A percentile compares a stretch with the other conserved stretches of the same genome.
Evolutionary conservation across 768 basidiomycete genomes (phyloP).

Genomic region (Termitomyces sp.): DNA sequence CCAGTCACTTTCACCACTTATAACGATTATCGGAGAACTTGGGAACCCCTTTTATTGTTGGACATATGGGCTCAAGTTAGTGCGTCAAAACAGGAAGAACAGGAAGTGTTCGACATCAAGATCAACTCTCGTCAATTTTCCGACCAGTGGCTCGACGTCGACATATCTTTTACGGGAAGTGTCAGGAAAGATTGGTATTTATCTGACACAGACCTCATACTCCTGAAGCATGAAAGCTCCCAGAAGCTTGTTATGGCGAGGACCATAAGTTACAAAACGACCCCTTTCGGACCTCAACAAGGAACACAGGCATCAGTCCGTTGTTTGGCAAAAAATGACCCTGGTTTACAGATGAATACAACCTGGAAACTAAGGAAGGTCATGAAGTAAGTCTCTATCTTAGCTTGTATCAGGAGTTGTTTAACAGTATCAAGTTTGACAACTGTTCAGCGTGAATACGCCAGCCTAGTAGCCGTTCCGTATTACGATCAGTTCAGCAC

Average conservation of each 20-base stretch:
- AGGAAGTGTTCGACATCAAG: conserved; percentile 52
- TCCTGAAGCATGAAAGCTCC: conserved; percentile 57
- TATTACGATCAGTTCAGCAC: conserved; percentile 74
- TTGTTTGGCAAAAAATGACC: conserved; percentile 45
- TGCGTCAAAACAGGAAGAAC: conserved; percentile 66
- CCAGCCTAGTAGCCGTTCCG: conserved; percentile 74
- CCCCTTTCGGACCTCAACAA: conserved; percentile 40
- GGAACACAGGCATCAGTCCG: conserved; percentile 58
- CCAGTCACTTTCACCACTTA: conserved; percentile 64
- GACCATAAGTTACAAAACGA: conserved; percentile 28
- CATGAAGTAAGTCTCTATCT: conserved; percentile 54
- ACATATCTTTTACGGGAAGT: conserved; percentile 51
- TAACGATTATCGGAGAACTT: conserved; percentile 31
- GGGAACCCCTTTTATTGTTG: conserved; percentile 79
- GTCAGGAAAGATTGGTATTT: conserved; percentile 71
- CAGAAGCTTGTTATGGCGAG: conserved; percentile 67
- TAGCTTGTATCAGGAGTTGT: neutral
- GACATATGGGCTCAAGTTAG: conserved; percentile 90
- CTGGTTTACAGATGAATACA: conserved; percentile 58
- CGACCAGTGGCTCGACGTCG: conserved; percentile 82
- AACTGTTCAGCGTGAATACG: conserved; percentile 90
- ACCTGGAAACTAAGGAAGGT: conserved; percentile 77
- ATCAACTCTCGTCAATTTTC: conserved; percentile 65
- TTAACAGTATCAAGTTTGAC: conserved; percentile 55
- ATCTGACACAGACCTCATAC: conserved; percentile 80